phyloP scores from a whole-genome alignment of 768 basidiomycete genomes.

The Suillus variegatus region DNA sequence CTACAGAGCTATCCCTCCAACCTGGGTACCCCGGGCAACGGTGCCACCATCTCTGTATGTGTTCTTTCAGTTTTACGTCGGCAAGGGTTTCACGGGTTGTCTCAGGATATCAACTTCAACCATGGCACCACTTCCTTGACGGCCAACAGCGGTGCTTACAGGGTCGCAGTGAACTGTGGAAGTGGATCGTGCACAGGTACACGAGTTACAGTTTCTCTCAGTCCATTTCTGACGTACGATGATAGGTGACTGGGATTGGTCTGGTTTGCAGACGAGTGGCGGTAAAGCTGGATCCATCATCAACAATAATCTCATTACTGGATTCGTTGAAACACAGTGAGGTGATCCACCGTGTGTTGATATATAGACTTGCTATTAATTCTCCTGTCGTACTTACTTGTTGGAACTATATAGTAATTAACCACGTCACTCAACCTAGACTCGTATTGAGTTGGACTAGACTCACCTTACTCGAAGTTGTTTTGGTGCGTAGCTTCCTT shows the following conservation, averaged over 20 bases:
- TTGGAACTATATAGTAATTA: too few species aligned
- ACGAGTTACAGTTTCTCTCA: conserved; percentile 6
- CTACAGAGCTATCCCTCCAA: conserved; percentile 56
- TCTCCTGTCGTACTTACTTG: too few species aligned
- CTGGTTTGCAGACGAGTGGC: conserved; percentile 44
- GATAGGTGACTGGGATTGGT: conserved; percentile 54
- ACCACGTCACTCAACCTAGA: too few species aligned
- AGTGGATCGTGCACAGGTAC: conserved; percentile 48
- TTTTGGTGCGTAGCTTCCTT: too few species aligned
- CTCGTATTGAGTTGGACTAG: too few species aligned
- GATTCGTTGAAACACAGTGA: conserved; percentile 25
- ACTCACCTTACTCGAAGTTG: too few species aligned
- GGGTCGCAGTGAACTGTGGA: conserved; percentile 60
- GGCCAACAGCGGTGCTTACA: conserved; percentile 43
- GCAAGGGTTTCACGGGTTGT: not conserved
- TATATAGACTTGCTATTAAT: too few species aligned
- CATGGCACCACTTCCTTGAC: conserved; percentile 41
- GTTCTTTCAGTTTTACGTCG: not conserved
- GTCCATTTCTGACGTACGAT: not conserved
- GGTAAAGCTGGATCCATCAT: conserved; percentile 38
- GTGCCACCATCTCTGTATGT: conserved; percentile 58
- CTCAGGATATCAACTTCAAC: conserved; percentile 51
- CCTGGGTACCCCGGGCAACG: conserved; percentile 55
- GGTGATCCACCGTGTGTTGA: too few species aligned
- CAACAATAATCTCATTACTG: conserved; percentile 35